Base-by-base conservation (phyloP, 2,329 filamentous ascomycete genomes). In the Fusarium sublunatum region DNA sequence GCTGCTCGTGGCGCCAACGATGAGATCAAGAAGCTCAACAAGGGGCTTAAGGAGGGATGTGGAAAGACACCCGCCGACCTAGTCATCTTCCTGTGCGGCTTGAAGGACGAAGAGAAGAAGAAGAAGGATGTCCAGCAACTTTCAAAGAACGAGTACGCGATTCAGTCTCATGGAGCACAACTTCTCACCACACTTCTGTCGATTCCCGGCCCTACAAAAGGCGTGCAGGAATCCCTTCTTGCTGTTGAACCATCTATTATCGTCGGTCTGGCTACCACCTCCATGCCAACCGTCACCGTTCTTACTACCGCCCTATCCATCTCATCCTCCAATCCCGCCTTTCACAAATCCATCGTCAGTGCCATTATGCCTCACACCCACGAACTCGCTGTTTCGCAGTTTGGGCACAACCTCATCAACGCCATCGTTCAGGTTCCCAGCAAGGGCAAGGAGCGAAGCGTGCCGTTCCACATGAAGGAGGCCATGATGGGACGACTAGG, bases 161-260 rank as follows among this genome's bases (percentile, higher is more conserved):
- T 85, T 22, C 75, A 82, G 31, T 82, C 81, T 4, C 93, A 99
- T 78, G 92, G 90, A 58, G 92, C 91, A 19, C 83, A 97, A 42
- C 84, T 99, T 26, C 88, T 91, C 8, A 89, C 95, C 61, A 80
- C 90, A 5, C 90, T 99, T 80, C 86, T 98, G 46, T 79, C 85
- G 7, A 88, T 92, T 25, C 86, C 91, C 0, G 92, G 92, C 1
- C 81, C 93, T 2, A 83, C 86, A 53, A 86, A 86, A 46, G 83
- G 93, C 10, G 85, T 96, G 29, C 91, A 95, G 72, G 85, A 88
- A 13, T 86, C 89, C n/a, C 77, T 95, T 24, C 78, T 89, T 19
- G 80, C 85, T 5, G 82, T 90, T 65, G 79, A 82, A 10, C 74
- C 78, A 41, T 84, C 81, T 49, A 83, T 79, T 22, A 81, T 88